Base-by-base conservation (phyloP, 2,329 filamentous ascomycete genomes). In the Exophiala alcalophila region DNA sequence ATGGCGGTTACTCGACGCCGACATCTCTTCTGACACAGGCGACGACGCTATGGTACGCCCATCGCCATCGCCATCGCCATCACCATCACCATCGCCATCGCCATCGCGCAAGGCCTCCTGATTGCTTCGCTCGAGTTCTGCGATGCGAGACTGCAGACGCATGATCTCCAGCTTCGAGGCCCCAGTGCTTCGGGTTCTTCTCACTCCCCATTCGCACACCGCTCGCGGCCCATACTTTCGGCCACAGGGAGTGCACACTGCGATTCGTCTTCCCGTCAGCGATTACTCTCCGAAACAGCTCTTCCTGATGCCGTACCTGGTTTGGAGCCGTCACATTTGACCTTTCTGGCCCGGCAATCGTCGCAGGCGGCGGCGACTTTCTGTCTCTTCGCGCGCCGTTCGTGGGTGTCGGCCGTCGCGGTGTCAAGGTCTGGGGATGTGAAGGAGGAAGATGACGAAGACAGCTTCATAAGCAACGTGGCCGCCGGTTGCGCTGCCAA, bases 271-370 rank as follows among this genome's bases (percentile, higher is more conserved):
- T n/a, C n/a, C n/a, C n/a, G n/a, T n/a, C n/a, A n/a, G n/a, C n/a
- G n/a, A n/a, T n/a, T n/a, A n/a, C n/a, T n/a, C n/a, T n/a, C n/a
- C n/a, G n/a, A n/a, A n/a, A n/a, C n/a, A 8, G 21, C 33, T 27
- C n/a, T n/a, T n/a, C n/a, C n/a, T n/a, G n/a, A n/a, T n/a, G n/a
- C n/a, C n/a, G n/a, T n/a, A 38, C 35, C 35, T 11, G 65, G 65
- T 19, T 57, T 59, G 25, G 53, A 34, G 11, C 63, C 65, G 42
- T 65, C 63, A 53, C 65, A 67, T 19, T 62, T 62, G 51, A 67
- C 65, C 54, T 67, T 67, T 40, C 63, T 57, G 41, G 61, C 61
- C 23, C 65, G 59, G 36, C 65, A 67, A 47, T 67, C 61, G 46
- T 67, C 59, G 36, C 65, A 67, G 0, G 65, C 65, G 6, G 45